A percentile compares a stretch with the other conserved stretches of the same genome.
These are phyloP conservation scores for Sophora flavescens DNA, from an alignment of 306 rosid genomes.

Conservation along the genomic window DNA sequence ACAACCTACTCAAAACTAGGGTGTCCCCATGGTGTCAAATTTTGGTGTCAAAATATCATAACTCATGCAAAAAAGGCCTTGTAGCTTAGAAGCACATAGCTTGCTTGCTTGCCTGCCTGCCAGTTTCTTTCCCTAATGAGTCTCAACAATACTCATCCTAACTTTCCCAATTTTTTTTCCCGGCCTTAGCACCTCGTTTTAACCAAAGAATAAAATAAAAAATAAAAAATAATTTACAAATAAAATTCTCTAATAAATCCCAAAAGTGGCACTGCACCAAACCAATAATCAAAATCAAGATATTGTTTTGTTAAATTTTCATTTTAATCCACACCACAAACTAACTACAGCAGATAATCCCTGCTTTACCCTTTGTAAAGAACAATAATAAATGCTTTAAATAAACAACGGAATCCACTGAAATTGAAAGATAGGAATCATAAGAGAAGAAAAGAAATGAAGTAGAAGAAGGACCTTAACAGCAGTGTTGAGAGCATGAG, in stretches of 20 bases:
- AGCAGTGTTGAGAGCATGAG: slow-evolving; percentile 79
- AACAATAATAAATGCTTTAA: not conserved
- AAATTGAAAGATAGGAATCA: not conserved
- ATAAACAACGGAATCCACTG: not conserved
- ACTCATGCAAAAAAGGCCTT: not conserved
- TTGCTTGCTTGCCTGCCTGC: not conserved
- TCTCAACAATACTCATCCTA: not conserved
- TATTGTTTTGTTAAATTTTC: not conserved
- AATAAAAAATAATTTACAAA: slow-evolving; percentile 17
- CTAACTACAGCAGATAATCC: not conserved
- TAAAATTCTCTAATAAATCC: not conserved
- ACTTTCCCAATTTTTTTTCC: not conserved
- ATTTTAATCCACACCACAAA: not conserved
- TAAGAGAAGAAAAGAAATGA: not conserved
- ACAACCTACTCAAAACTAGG: too few relatives aligned
- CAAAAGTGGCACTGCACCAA: not conserved
- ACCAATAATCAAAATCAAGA: slow-evolving; percentile 10
- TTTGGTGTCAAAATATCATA: too few relatives aligned
- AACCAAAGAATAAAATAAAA: not conserved
- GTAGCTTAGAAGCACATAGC: not conserved
- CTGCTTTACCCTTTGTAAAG: not conserved
- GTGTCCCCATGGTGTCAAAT: too few relatives aligned
- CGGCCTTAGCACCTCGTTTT: not conserved
- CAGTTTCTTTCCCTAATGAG: not conserved
- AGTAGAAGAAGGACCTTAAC: slow-evolving; percentile 57